phyloP scores from a whole-genome alignment of 2,329 filamentous ascomycete species.

The Colletotrichum agaves region DNA sequence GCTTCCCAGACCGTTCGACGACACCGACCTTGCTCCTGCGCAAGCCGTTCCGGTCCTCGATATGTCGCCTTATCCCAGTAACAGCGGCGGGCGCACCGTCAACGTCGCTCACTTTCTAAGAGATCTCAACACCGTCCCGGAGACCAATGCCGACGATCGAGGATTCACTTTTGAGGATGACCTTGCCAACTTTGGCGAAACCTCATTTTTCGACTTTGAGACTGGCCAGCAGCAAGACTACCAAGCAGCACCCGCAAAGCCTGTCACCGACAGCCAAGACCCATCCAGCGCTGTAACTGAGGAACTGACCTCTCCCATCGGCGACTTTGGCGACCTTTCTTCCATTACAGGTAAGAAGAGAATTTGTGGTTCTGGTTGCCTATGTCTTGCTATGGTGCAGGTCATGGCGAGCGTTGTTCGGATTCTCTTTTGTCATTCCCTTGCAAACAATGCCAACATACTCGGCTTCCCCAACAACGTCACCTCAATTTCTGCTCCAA shows the following conservation, averaged over 20 bases:
- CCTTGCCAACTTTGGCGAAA: conserved; percentile 83
- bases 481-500: not conserved
- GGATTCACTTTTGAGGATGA: conserved; percentile 74
- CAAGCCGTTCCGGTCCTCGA: conserved; percentile 25
- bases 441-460: not conserved
- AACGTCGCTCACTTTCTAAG: conserved; percentile 93
- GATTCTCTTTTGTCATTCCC: not conserved
- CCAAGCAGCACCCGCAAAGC: conserved; percentile 61
- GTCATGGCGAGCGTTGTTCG: too few species aligned
- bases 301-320: conserved; percentile 50
- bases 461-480: too few species aligned
- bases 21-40: not conserved
- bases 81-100: conserved; percentile 78
- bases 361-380: not conserved
- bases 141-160: conserved; percentile 66
- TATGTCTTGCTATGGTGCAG: too few species aligned
- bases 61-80: conserved; percentile 76
- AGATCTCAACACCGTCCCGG: conserved; percentile 80
- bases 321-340: conserved; percentile 60
- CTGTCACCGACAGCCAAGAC: conserved; percentile 47
- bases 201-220: conserved; percentile 84
- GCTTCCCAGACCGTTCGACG: conserved; percentile 1
- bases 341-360: conserved; percentile 56
- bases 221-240: conserved; percentile 69
- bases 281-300: conserved; percentile 41